Base-by-base conservation (phyloP, 192 early-diverging fungal species). In the Coemansia sp. region DNA sequence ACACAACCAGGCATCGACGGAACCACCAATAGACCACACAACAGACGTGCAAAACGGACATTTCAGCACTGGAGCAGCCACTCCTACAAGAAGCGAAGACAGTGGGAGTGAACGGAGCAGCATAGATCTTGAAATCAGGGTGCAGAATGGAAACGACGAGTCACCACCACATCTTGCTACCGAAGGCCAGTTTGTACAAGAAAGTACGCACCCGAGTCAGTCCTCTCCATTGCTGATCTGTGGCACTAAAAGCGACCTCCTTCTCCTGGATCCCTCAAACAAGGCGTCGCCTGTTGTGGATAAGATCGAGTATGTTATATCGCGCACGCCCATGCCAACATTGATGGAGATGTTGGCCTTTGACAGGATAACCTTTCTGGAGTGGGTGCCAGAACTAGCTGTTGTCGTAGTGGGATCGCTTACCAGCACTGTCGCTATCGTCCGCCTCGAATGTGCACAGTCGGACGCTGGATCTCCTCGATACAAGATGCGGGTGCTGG, bases 301-400 rank as follows among this genome's bases (percentile, higher is more conserved):
- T 33, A 66, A 43, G 38, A 69, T 81, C 26, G 56, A 56, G 36
- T 44, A 43, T 41, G 69, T 66, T 4, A 60, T 65, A 33, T 53
- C 58, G 26, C 62, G 78, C 26, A 48, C 63, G 10, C 33, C 38
- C 1, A 49, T 48, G 59, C 73, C 72, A 16, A 30, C 60, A 9
- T 52, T 59, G 4, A 16, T 23, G 18, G 72, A 72, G 21, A 41
- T 60, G 23, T 20, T 56, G 41, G 2, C 63, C 23, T 81, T 81
- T 63, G 78, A 81, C 70, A 59, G 78, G 15, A 55, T 81, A n/a
- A 41, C 78, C 1, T 75, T 81, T 55, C 67, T 81, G 20, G 78
- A 75, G 21, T 81, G 78, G 78, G 58, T 76, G 33, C 78, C 78
- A 15, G 73, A 81, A 15, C 64, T 81, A 21, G 62, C 51, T 33